Percentiles rank a stretch among this genome's conserved stretches.
Evolutionary conservation across 108 stramenopile genomes (phyloP).

Genomic region (Skeletonema tropicum): DNA sequence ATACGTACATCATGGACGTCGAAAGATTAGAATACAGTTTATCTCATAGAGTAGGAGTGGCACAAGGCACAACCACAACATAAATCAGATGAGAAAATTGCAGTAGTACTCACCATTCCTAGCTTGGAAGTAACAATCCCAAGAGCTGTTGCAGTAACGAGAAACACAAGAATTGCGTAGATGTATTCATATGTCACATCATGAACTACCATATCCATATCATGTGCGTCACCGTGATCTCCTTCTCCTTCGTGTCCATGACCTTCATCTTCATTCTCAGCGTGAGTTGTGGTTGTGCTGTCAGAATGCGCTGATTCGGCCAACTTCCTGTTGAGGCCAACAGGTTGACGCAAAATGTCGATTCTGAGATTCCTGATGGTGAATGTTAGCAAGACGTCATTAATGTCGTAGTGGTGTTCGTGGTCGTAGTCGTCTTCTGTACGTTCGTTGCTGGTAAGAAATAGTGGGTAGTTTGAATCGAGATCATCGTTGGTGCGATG

Average conservation of each 20-base stretch:
- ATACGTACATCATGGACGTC: too few relatives aligned
- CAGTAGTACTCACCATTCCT: constrained; percentile 19
- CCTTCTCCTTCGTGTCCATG: neutral
- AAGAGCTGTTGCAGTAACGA: constrained; percentile 28
- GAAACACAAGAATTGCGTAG: constrained; percentile 46
- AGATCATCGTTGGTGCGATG: neutral
- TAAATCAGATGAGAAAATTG: too few relatives aligned
- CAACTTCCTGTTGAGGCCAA: neutral
- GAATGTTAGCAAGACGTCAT: neutral
- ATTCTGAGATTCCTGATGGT: neutral
- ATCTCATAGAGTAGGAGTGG: too few relatives aligned
- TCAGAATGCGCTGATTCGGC: neutral
- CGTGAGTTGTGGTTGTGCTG: too few relatives aligned
- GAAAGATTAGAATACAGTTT: neutral
- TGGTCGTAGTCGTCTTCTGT: neutral
- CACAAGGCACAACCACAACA: too few relatives aligned
- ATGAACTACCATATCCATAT: too few relatives aligned
- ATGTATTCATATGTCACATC: constrained; percentile 42
- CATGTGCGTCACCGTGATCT: too few relatives aligned
- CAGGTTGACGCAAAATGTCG: neutral
- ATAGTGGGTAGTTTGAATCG: neutral
- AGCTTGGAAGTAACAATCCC: constrained; percentile 25
- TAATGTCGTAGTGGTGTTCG: too few relatives aligned
- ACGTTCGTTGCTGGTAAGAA: neutral
- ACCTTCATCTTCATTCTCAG: neutral